Percentiles rank a stretch among this genome's conserved stretches.
phyloP scores from a whole-genome alignment of 805 yeast species.

The Lachancea kluyveri region DNA sequence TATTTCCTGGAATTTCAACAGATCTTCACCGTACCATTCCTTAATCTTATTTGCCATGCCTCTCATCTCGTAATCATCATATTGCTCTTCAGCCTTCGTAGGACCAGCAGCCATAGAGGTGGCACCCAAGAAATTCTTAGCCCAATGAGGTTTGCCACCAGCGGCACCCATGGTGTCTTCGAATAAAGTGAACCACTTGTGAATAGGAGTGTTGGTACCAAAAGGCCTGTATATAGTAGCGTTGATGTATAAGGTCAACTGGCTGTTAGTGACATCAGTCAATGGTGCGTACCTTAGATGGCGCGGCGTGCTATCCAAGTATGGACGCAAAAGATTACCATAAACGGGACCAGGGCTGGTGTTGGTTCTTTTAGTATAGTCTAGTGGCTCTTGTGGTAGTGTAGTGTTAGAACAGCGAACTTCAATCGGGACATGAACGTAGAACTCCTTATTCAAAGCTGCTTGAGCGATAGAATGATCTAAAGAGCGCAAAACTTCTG shows the following conservation, averaged over 20 bases:
- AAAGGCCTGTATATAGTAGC: constrained; percentile 98
- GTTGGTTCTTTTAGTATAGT: constrained; percentile 44
- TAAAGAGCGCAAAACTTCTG: constrained; percentile 60
- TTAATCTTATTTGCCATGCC: constrained; percentile 67
- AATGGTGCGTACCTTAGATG: constrained; percentile 45
- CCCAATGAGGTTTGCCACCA: constrained; percentile 98
- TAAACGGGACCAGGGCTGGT: constrained; percentile 70
- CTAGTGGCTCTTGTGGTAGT: constrained; percentile 34
- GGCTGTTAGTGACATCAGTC: constrained; percentile 51
- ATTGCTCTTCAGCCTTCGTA: constrained; percentile 33
- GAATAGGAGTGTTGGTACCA: constrained; percentile 61
- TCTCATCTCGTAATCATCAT: constrained; percentile 63
- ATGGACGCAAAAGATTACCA: constrained; percentile 81
- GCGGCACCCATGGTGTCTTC: constrained; percentile 71
- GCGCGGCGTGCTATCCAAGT: constrained; percentile 72
- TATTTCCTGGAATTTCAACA: constrained; percentile 52
- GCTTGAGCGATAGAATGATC: constrained; percentile 58
- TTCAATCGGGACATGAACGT: constrained; percentile 93
- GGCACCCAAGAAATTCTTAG: constrained; percentile 82
- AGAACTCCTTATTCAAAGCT: constrained; percentile 53
- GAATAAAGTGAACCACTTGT: constrained; percentile 76
- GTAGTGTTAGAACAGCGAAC: constrained; percentile 89
- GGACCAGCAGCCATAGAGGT: constrained; percentile 29
- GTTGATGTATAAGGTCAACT: constrained; percentile 78
- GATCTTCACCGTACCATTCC: constrained; percentile 76